A percentile compares a stretch with the other conserved stretches of the same genome.
Conservation (phyloP, 2,329 filamentous ascomycete genomes). For the Fusarium napiforme region DNA sequence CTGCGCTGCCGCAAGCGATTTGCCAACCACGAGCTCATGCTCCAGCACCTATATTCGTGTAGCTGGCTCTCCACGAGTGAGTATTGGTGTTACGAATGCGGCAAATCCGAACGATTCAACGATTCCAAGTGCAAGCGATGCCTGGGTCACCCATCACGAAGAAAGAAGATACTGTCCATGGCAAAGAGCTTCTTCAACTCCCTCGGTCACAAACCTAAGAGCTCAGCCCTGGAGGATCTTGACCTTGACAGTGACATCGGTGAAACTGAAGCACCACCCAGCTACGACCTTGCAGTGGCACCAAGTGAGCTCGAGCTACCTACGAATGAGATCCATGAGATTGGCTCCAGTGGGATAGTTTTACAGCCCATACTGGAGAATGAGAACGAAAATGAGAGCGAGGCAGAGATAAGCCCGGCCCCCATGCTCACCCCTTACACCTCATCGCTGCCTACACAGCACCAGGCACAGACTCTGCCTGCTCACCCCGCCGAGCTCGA, state of each 20-base stretch:
- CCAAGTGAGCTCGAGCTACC: slow-evolving; percentile 56
- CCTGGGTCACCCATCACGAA: slow-evolving; percentile 61
- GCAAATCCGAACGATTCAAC: slow-evolving; percentile 62
- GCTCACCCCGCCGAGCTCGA: slow-evolving; percentile 43
- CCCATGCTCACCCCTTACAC: slow-evolving; percentile 23
- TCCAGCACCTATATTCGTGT: slow-evolving; percentile 63
- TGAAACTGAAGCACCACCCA: slow-evolving; percentile 55
- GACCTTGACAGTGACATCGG: slow-evolving; percentile 47
- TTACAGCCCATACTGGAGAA: slow-evolving; percentile 46
- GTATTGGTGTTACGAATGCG: slow-evolving; percentile 68
- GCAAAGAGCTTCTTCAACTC: slow-evolving; percentile 66
- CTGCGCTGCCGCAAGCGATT: slow-evolving; percentile 62
- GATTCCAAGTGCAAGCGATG: slow-evolving; percentile 63
- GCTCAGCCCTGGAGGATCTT: slow-evolving; percentile 39
- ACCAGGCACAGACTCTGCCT: slow-evolving; percentile 28
- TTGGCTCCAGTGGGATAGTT: slow-evolving; percentile 60
- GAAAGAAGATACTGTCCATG: slow-evolving; percentile 62
- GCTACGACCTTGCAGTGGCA: slow-evolving; percentile 57
- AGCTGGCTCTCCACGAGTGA: slow-evolving; percentile 60
- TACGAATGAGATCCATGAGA: slow-evolving; percentile 63
- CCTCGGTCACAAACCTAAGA: slow-evolving; percentile 60
- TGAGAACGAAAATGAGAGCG: slow-evolving; percentile 14
- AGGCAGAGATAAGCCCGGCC: slow-evolving; percentile 36
- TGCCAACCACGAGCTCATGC: slow-evolving; percentile 64
- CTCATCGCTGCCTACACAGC: slow-evolving; percentile 35